Percentiles rank a stretch among this genome's conserved stretches.
These are phyloP conservation scores for Malus orientalis DNA, from an alignment of 306 rosid genomes.

Conservation along the genomic window DNA sequence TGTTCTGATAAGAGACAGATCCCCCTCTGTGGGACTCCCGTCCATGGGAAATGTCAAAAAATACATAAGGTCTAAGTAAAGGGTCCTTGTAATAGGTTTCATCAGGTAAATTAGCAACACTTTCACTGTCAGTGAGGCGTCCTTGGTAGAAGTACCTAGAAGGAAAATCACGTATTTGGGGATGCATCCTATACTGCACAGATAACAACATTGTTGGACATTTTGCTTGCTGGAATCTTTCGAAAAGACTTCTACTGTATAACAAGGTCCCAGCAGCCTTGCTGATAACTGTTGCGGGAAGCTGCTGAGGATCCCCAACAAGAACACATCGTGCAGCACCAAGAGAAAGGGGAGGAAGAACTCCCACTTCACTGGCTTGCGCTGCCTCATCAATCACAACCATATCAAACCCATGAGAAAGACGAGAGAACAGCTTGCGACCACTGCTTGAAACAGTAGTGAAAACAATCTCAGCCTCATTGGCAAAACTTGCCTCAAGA, in stretches of 20 bases:
- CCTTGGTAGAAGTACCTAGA: slow-evolving; percentile 96
- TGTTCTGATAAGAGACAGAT: slow-evolving; percentile 87
- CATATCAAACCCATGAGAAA: slow-evolving; percentile 98
- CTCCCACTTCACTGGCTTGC: slow-evolving; percentile 93
- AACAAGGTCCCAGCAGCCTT: slow-evolving; percentile 98
- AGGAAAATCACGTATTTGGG: slow-evolving; percentile 93
- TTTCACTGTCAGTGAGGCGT: slow-evolving; percentile 85
- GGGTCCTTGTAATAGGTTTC: slow-evolving; percentile 78
- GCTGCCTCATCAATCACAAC: slow-evolving; percentile 99
- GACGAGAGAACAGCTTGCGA: slow-evolving; percentile 92
- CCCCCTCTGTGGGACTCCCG: slow-evolving; percentile 98
- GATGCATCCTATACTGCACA: slow-evolving; percentile 97
- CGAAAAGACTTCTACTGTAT: slow-evolving; percentile 94
- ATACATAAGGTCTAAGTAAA: slow-evolving; percentile 76
- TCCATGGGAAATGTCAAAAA: slow-evolving; percentile 87
- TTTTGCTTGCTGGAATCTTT: slow-evolving; percentile 92
- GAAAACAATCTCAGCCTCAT: slow-evolving; percentile 94
- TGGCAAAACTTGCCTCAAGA: slow-evolving; percentile 99
- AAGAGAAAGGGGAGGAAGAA: slow-evolving; percentile 95
- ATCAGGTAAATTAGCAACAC: slow-evolving; percentile 68
- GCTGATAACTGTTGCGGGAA: slow-evolving; percentile 97
- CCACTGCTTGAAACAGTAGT: slow-evolving; percentile 99
- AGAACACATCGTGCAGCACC: slow-evolving; percentile 99
- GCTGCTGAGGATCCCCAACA: slow-evolving; percentile 99
- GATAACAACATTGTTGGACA: slow-evolving; percentile 96